These are phyloP conservation scores for Cyberlindnera japonica DNA, from an alignment of 805 yeast species.

Conservation along the genomic window DNA sequence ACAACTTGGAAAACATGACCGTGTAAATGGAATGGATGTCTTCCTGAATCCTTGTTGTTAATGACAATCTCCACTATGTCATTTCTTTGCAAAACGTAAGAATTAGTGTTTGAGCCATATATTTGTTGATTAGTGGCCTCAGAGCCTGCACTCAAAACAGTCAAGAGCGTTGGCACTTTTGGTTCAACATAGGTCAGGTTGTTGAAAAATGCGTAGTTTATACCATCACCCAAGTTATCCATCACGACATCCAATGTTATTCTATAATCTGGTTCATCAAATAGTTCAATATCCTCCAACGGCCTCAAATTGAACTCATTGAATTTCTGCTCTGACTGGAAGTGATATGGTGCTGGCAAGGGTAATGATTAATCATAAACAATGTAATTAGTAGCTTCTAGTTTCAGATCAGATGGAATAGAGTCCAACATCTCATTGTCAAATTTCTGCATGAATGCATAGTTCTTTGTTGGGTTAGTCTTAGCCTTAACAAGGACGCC, in stretches of 20 bases:
- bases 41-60: constrained; percentile 87
- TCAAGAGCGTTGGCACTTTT: constrained; percentile 78
- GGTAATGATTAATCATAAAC: constrained; percentile 41
- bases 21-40: constrained; percentile 96
- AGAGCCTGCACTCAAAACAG: constrained; percentile 73
- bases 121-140: constrained; percentile 47
- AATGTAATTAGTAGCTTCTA: constrained; percentile 53
- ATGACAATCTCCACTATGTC: constrained; percentile 72
- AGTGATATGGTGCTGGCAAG: constrained; percentile 27
- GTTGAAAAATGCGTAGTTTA: constrained; percentile 96
- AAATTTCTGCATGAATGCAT: constrained; percentile 55
- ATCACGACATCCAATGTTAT: constrained; percentile 60
- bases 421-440: constrained; percentile 69
- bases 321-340: constrained; percentile 17
- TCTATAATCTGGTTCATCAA: constrained; percentile 58
- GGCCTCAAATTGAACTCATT: constrained; percentile 38
- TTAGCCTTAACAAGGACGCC: constrained; percentile 64
- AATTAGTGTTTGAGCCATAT: constrained; percentile 77
- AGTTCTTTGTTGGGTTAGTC: constrained; percentile 41
- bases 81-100: constrained; percentile 57
- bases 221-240: constrained; percentile 84
- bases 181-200: constrained; percentile 75
- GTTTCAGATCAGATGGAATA: constrained; percentile 54
- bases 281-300: constrained; percentile 42
- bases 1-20: constrained; percentile 82